Conservation (phyloP, 2,329 filamentous ascomycete genomes). For the Aspergillus transmontanensis region DNA sequence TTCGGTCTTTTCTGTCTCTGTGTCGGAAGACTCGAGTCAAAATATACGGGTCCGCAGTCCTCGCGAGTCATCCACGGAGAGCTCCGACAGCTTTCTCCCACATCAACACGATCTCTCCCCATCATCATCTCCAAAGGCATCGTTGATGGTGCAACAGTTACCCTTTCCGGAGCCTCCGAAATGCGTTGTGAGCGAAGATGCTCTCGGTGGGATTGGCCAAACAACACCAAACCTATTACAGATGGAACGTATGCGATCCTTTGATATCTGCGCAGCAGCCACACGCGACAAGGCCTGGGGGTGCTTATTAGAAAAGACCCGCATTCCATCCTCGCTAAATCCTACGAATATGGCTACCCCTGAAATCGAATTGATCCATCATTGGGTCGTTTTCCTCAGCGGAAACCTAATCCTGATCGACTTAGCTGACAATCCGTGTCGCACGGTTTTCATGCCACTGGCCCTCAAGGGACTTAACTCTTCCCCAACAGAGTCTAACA, state of each 20-base stretch:
- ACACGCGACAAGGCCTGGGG: not conserved
- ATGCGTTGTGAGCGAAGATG: not conserved
- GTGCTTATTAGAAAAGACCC: no score
- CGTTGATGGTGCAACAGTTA: not conserved
- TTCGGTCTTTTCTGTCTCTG: slow-evolving; percentile 24
- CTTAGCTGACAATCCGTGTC: slow-evolving; percentile 31
- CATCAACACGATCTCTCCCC: not conserved
- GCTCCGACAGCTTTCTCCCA: not conserved
- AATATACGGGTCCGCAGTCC: not conserved
- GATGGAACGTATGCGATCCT: not conserved
- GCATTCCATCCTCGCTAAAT: slow-evolving; percentile 4
- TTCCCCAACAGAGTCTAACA: slow-evolving; percentile 20
- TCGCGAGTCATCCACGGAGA: not conserved
- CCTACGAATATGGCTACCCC: slow-evolving; percentile 14
- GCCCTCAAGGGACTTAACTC: slow-evolving; percentile 9
- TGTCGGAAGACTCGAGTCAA: not conserved
- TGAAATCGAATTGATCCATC: slow-evolving; percentile 30
- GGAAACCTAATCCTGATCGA: slow-evolving; percentile 34
- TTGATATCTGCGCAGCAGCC: not conserved
- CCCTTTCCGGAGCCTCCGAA: not conserved
- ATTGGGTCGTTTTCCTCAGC: slow-evolving; percentile 33
- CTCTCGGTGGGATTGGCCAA: not conserved
- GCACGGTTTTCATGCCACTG: slow-evolving; percentile 30
- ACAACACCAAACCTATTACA: not conserved
- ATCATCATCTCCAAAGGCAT: not conserved